Conservation (phyloP, 2,329 filamentous ascomycete genomes). For the Nigrograna mackinnonii region DNA sequence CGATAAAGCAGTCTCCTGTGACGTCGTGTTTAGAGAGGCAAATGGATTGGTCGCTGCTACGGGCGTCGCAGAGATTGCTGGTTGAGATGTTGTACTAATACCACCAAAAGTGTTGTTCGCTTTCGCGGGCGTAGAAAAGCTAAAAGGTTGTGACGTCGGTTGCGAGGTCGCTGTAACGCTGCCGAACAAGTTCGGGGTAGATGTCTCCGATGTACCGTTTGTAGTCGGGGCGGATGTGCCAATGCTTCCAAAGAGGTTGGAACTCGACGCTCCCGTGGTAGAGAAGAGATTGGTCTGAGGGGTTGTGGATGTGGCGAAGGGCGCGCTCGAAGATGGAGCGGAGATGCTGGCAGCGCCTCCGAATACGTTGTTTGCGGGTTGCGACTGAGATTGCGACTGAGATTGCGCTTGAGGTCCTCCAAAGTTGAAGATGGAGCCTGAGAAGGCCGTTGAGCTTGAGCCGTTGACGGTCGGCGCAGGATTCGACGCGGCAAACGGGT, state of each 20-base stretch:
- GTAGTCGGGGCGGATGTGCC: neutral
- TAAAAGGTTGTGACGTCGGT: no score
- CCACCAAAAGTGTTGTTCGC: neutral
- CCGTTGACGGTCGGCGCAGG: constrained; percentile 26
- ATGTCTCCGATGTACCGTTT: no score
- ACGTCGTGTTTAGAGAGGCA: neutral
- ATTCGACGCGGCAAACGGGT: constrained; percentile 21
- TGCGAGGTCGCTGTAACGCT: no score
- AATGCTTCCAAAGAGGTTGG: neutral
- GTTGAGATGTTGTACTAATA: neutral
- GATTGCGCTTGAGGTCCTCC: neutral
- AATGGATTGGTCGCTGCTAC: no score
- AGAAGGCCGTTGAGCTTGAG: constrained; percentile 15
- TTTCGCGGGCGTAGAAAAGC: no score
- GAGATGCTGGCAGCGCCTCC: no score
- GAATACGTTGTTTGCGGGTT: no score
- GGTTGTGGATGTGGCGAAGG: neutral
- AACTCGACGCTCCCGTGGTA: neutral
- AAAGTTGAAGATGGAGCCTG: constrained; percentile 18
- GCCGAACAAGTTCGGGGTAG: no score
- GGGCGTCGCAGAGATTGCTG: neutral
- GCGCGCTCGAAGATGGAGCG: no score
- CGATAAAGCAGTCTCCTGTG: no score
- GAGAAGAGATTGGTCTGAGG: constrained; percentile 3
- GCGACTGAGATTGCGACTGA: neutral